Percentiles rank a stretch among this genome's conserved stretches.
These are phyloP conservation scores for Teunomyces barrocoloradensis DNA, from an alignment of 805 yeast species.

Conservation along the genomic window DNA sequence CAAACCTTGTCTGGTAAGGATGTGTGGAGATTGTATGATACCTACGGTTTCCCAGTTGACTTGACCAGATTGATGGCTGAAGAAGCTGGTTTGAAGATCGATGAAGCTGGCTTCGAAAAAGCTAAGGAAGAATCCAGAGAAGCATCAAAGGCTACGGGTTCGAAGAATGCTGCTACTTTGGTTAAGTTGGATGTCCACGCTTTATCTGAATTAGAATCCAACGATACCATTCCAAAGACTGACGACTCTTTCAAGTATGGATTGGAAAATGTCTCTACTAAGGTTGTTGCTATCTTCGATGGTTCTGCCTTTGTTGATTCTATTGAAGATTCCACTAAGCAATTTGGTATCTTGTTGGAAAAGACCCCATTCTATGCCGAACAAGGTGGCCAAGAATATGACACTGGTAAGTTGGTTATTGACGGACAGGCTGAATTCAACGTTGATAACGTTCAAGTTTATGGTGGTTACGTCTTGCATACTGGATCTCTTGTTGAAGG, in stretches of 20 bases:
- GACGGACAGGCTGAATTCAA: constrained; percentile 86
- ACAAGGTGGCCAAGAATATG: constrained; percentile 98
- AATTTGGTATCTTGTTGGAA: constrained; percentile 80
- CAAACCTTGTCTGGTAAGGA: constrained; percentile 86
- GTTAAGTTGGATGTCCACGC: constrained; percentile 91
- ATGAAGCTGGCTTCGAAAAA: constrained; percentile 86
- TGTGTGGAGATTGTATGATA: constrained; percentile 97
- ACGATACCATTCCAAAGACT: constrained; percentile 67
- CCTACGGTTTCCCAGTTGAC: constrained; percentile 99
- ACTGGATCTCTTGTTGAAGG: constrained; percentile 88
- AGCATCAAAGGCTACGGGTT: constrained; percentile 89
- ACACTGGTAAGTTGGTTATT: constrained; percentile 87
- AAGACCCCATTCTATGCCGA: constrained; percentile 96
- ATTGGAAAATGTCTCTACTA: constrained; percentile 63
- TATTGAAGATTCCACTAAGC: constrained; percentile 38
- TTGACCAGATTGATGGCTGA: constrained; percentile 98
- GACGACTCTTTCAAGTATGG: constrained; percentile 81
- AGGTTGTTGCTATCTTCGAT: constrained; percentile 67
- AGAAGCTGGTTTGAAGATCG: constrained; percentile 90
- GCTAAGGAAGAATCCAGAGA: constrained; percentile 88
- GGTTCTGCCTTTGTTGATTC: constrained; percentile 59
- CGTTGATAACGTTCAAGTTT: constrained; percentile 87
- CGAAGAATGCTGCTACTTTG: constrained; percentile 50
- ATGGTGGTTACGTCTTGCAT: constrained; percentile 94
- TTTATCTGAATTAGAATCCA: constrained; percentile 63